A percentile compares a stretch with the other conserved stretches of the same genome.
These are phyloP conservation scores for Suillus placidus DNA, from an alignment of 768 basidiomycete species.

Conservation along the genomic window DNA sequence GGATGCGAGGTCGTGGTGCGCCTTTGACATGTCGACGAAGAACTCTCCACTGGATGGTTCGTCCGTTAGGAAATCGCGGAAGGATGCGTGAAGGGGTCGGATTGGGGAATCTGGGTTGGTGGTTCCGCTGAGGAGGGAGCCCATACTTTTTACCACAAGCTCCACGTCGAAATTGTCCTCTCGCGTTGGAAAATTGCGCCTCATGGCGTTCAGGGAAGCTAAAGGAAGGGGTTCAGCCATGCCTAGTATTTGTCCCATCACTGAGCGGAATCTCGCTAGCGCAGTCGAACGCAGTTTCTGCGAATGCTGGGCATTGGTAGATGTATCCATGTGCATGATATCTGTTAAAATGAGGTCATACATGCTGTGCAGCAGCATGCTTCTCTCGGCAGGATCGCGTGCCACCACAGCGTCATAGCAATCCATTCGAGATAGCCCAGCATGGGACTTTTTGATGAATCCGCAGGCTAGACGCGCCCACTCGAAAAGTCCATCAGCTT, in stretches of 20 bases:
- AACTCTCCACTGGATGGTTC: conserved; percentile 15
- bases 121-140: conserved; percentile 14
- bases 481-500: conserved; percentile 10
- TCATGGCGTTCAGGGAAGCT: conserved; percentile 1
- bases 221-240: conserved; percentile 11
- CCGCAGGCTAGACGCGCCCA: conserved; percentile 14
- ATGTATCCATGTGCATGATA: neutral
- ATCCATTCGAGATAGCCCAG: conserved; percentile 1
- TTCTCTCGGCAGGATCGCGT: neutral
- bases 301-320: too few species aligned
- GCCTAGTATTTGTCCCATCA: conserved; percentile 4
- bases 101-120: conserved; percentile 6
- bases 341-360: conserved; percentile 8
- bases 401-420: neutral
- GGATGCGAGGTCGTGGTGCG: conserved; percentile 23
- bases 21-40: conserved; percentile 13
- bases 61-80: conserved; percentile 29
- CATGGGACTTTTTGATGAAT: neutral
- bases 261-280: neutral
- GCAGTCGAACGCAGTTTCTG: neutral
- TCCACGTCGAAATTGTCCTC: neutral
- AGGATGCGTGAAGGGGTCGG: conserved; percentile 29
- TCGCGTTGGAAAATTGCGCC: neutral
- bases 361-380: neutral
- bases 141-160: conserved; percentile 8